A percentile compares a stretch with the other conserved stretches of the same genome.
Evolutionary conservation across 2,329 filamentous ascomycete species (phyloP).

Genomic region (Trichoderma sp.): DNA sequence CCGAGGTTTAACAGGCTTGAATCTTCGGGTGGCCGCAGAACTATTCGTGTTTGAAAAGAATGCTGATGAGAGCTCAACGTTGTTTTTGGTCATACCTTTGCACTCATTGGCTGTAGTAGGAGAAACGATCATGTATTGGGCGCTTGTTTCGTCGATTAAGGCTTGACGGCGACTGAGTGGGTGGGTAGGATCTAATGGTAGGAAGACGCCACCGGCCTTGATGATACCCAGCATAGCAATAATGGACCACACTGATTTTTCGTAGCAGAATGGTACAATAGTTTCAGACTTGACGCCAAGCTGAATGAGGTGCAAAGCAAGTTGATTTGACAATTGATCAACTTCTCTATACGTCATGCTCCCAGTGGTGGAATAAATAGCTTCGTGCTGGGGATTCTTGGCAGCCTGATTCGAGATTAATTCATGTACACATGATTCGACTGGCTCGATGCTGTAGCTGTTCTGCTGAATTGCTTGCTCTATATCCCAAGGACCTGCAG

Average conservation of each 20-base stretch:
- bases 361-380: slow-evolving; percentile 10
- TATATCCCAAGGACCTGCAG: neutral
- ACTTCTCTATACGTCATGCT: slow-evolving; percentile 4
- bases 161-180: neutral
- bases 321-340: neutral
- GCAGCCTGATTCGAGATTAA: neutral
- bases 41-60: neutral
- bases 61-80: neutral
- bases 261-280: slow-evolving; percentile 17
- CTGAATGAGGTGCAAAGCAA: slow-evolving; percentile 4
- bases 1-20: neutral
- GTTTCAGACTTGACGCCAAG: slow-evolving; percentile 29
- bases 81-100: neutral
- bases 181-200: slow-evolving; percentile 27
- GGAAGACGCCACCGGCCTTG: slow-evolving; percentile 28
- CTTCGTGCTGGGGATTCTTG: neutral
- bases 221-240: slow-evolving; percentile 28
- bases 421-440: neutral
- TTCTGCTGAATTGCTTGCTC: neutral
- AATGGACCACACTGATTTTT: slow-evolving; percentile 23
- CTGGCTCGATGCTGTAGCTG: neutral
- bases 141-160: slow-evolving; percentile 15
- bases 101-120: neutral
- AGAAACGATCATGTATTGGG: slow-evolving; percentile 19
- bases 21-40: neutral